These are phyloP conservation scores for Nemania abortiva DNA, from an alignment of 2,329 filamentous ascomycete species.

Conservation along the genomic window DNA sequence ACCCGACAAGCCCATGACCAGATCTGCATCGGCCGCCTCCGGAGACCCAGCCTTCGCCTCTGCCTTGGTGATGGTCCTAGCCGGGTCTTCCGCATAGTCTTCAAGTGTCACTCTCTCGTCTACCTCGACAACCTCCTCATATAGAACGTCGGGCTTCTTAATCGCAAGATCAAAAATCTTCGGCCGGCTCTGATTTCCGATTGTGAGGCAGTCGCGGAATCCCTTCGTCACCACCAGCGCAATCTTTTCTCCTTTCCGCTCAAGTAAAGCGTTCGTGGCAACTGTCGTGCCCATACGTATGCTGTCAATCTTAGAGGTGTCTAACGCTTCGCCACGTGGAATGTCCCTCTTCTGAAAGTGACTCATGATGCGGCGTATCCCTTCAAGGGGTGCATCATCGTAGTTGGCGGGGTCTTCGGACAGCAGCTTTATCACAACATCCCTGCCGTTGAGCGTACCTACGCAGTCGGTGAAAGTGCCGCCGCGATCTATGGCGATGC, in stretches of 20 bases:
- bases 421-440: constrained; percentile 87
- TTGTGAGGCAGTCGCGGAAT: constrained; percentile 87
- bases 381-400: constrained; percentile 89
- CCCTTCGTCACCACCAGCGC: constrained; percentile 89
- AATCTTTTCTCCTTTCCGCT: constrained; percentile 90
- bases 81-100: constrained; percentile 90
- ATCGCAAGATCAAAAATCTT: constrained; percentile 94
- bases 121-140: constrained; percentile 87
- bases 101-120: constrained; percentile 92
- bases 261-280: constrained; percentile 89
- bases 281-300: constrained; percentile 98
- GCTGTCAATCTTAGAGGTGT: constrained; percentile 86
- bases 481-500: constrained; percentile 83
- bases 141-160: constrained; percentile 86
- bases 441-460: constrained; percentile 80
- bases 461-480: constrained; percentile 95
- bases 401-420: constrained; percentile 94
- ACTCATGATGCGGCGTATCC: constrained; percentile 86
- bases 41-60: constrained; percentile 64
- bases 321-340: constrained; percentile 81
- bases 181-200: constrained; percentile 90
- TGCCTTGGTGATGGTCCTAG: constrained; percentile 67
- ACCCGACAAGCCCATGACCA: constrained; percentile 79
- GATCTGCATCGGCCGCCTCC: constrained; percentile 61
- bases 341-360: constrained; percentile 81